Conservation (phyloP, 768 basidiomycete species). For the Termitomyces sp. region DNA sequence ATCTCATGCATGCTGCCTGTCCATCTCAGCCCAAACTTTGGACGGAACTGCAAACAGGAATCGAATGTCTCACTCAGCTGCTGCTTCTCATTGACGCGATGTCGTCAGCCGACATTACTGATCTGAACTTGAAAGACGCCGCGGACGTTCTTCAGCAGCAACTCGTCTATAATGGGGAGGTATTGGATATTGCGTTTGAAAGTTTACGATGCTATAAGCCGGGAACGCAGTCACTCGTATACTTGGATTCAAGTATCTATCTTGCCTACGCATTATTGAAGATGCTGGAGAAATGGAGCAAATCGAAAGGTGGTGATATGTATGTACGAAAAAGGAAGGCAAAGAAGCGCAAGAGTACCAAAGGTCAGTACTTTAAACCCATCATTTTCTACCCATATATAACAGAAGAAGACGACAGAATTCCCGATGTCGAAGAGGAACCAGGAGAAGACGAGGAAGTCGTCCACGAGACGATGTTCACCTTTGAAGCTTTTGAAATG, state of each 20-base stretch:
- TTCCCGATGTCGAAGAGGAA: constrained; percentile 67
- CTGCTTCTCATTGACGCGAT: constrained; percentile 85
- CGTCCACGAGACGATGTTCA: constrained; percentile 81
- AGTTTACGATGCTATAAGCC: constrained; percentile 74
- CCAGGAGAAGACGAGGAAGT: constrained; percentile 56
- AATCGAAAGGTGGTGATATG: constrained; percentile 61
- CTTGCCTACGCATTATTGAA: constrained; percentile 80
- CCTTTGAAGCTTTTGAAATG: constrained; percentile 87
- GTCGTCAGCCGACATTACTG: constrained; percentile 45
- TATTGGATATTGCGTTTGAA: constrained; percentile 82
- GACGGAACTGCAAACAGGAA: constrained; percentile 91
- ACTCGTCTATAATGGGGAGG: constrained; percentile 92
- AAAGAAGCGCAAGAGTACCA: constrained; percentile 43
- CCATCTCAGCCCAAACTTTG: constrained; percentile 79
- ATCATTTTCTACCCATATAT: not conserved
- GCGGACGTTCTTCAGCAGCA: constrained; percentile 83
- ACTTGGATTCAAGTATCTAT: constrained; percentile 82
- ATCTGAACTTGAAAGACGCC: constrained; percentile 55
- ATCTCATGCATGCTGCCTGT: not conserved
- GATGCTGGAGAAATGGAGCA: constrained; percentile 88
- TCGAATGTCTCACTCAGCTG: constrained; percentile 91
- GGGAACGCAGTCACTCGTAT: constrained; percentile 72
- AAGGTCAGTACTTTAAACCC: constrained; percentile 25
- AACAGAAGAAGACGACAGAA: constrained; percentile 50
- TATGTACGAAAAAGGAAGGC: constrained; percentile 69